These are phyloP conservation scores for Colletotrichum tanaceti DNA, from an alignment of 2,329 filamentous ascomycete species.

Conservation along the genomic window DNA sequence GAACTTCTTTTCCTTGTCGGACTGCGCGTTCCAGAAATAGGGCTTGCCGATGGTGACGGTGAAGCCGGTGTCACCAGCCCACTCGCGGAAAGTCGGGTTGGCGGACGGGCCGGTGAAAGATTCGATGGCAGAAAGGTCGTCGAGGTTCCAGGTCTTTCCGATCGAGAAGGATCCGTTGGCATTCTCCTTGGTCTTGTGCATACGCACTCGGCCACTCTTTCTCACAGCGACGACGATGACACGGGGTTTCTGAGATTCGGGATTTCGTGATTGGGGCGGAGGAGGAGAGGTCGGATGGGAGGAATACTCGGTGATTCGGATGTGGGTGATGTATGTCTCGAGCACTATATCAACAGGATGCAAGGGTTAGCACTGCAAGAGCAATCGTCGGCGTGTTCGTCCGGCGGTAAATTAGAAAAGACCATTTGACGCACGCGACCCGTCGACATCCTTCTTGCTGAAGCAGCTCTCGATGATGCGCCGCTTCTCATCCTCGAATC, in stretches of 20 bases:
- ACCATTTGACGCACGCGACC: conserved; percentile 73
- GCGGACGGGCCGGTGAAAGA: conserved; percentile 76
- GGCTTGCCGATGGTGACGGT: conserved; percentile 90
- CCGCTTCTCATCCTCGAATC: conserved; percentile 96
- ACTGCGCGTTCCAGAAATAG: conserved; percentile 96
- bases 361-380: conserved; percentile 25
- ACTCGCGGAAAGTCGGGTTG: conserved; percentile 72
- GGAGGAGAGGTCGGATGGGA: conserved; percentile 85
- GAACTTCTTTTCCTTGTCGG: conserved; percentile 97
- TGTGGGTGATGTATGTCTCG: conserved; percentile 98
- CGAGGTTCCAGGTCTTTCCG: conserved; percentile 97
- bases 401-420: conserved; percentile 27
- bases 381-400: conserved; percentile 5
- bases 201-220: conserved; percentile 89
- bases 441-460: conserved; percentile 86
- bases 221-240: conserved; percentile 94
- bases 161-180: conserved; percentile 94
- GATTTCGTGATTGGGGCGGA: conserved; percentile 77
- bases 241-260: conserved; percentile 84
- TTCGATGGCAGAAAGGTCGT: conserved; percentile 84
- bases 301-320: conserved; percentile 88
- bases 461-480: conserved; percentile 97
- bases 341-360: conserved; percentile 66
- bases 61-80: conserved; percentile 88
- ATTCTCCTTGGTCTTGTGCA: conserved; percentile 98